phyloP scores from a whole-genome alignment of 106 monocot genomes.

The Platanthera zijinensis region DNA sequence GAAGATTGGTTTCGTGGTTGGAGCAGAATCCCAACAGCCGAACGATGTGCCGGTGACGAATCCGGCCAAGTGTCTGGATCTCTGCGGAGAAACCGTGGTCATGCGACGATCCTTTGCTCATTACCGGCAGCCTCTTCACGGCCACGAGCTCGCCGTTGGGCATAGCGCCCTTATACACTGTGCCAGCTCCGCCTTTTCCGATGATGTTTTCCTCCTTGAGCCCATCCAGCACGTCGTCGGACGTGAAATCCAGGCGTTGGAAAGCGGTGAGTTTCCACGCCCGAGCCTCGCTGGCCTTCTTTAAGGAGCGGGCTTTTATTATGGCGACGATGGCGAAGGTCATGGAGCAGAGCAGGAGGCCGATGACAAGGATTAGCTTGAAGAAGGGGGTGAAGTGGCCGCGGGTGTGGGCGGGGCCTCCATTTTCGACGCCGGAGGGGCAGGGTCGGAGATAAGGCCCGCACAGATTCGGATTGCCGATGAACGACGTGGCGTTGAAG shows the following conservation, averaged over 20 bases:
- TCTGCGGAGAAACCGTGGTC: slow-evolving; percentile 63
- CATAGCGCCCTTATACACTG: slow-evolving; percentile 59
- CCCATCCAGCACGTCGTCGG: slow-evolving; percentile 47
- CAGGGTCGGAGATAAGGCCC: slow-evolving; percentile 67
- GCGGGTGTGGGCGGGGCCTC: slow-evolving; percentile 11
- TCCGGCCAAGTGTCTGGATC: slow-evolving; percentile 60
- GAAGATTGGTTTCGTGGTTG: slow-evolving; percentile 53
- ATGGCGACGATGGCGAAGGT: slow-evolving; percentile 50
- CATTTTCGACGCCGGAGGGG: slow-evolving; percentile 6
- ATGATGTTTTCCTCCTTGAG: slow-evolving; percentile 65
- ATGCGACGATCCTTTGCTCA: slow-evolving; percentile 42
- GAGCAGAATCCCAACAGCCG: slow-evolving; percentile 55
- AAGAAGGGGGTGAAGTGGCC: slow-evolving; percentile 41
- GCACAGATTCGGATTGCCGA: slow-evolving; percentile 71
- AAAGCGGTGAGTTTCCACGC: slow-evolving; percentile 65
- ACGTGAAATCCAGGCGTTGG: slow-evolving; percentile 55
- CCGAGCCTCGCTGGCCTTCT: slow-evolving; percentile 44
- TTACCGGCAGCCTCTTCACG: slow-evolving; percentile 53
- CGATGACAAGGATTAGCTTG: slow-evolving; percentile 59
- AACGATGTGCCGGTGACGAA: slow-evolving; percentile 66
- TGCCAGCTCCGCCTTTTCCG: slow-evolving; percentile 64
- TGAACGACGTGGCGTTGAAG: slow-evolving; percentile 88
- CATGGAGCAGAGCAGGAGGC: slow-evolving; percentile 52
- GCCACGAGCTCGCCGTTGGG: slow-evolving; percentile 57
- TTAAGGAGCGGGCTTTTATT: slow-evolving; percentile 62